Percentiles rank a stretch among this genome's conserved stretches.
Evolutionary conservation across 305 asterid species (phyloP).

Genomic region (Rubia peregrina): DNA sequence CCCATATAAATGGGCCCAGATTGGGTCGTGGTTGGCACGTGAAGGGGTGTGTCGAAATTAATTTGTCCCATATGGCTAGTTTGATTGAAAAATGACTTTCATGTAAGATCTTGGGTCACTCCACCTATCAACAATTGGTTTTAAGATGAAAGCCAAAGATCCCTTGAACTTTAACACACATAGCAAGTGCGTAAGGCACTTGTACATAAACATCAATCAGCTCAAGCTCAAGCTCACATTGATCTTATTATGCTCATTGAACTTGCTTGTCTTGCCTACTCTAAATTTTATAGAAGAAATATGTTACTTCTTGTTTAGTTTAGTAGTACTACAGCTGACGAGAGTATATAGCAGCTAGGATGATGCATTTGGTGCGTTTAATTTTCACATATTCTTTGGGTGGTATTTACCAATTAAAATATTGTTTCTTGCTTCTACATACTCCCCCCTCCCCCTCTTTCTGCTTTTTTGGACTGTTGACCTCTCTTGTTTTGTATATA

Average conservation of each 20-base stretch:
- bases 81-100: background rate
- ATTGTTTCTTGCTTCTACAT: background rate
- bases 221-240: background rate
- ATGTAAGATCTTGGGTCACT: no score
- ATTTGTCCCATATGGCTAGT: background rate
- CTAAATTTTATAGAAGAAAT: background rate
- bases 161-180: no score
- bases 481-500: background rate
- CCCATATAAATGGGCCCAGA: no score
- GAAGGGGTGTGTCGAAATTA: background rate
- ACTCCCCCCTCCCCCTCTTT: background rate
- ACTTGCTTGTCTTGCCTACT: background rate
- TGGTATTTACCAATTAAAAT: background rate
- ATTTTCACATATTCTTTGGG: background rate
- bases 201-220: background rate
- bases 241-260: background rate
- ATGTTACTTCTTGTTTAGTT: background rate
- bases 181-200: background rate
- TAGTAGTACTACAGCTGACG: background rate
- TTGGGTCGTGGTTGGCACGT: no score
- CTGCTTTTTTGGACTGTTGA: background rate
- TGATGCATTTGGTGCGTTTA: background rate
- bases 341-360: background rate
- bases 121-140: no score
- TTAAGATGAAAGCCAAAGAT: no score